Conservation (phyloP, 176 grass and related monocot species). For the Tillandsia leiboldiana region DNA sequence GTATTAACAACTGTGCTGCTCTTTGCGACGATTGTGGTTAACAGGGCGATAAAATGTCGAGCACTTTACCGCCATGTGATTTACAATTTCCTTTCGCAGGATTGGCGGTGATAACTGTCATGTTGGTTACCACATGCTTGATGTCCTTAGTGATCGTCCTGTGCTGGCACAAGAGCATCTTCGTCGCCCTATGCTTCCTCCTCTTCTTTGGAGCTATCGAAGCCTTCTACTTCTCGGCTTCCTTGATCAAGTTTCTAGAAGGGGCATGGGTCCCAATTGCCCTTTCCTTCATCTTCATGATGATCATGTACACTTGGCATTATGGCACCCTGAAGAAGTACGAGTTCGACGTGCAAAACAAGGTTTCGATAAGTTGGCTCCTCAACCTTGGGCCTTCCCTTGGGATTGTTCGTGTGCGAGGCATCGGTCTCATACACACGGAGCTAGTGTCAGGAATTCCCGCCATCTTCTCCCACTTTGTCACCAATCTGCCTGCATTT, state of each 20-base stretch:
- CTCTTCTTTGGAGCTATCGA: constrained; percentile 77
- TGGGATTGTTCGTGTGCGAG: constrained; percentile 77
- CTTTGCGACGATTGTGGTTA: too few relatives aligned
- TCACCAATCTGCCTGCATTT: constrained; percentile 93
- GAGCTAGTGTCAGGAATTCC: constrained; percentile 81
- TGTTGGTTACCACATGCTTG: constrained; percentile 89
- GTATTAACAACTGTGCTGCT: too few relatives aligned
- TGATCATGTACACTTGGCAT: constrained; percentile 82
- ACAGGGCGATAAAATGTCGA: too few relatives aligned
- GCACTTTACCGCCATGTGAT: too few relatives aligned
- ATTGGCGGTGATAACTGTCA: constrained; percentile 79
- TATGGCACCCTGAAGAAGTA: constrained; percentile 79
- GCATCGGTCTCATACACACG: constrained; percentile 84
- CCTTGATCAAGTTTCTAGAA: constrained; percentile 69
- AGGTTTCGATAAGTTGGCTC: constrained; percentile 81
- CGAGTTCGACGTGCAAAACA: constrained; percentile 80
- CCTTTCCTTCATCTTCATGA: constrained; percentile 68
- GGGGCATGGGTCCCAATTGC: constrained; percentile 91
- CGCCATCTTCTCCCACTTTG: constrained; percentile 88
- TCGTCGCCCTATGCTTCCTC: constrained; percentile 47
- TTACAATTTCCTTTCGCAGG: constrained; percentile 23
- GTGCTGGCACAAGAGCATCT: constrained; percentile 78
- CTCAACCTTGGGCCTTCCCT: constrained; percentile 67
- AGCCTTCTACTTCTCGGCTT: constrained; percentile 63
- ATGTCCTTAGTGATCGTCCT: constrained; percentile 82